Percentiles rank a stretch among this genome's conserved stretches.
phyloP scores from a whole-genome alignment of 2,329 filamentous ascomycete genomes.

The Thielaviopsis populi region DNA sequence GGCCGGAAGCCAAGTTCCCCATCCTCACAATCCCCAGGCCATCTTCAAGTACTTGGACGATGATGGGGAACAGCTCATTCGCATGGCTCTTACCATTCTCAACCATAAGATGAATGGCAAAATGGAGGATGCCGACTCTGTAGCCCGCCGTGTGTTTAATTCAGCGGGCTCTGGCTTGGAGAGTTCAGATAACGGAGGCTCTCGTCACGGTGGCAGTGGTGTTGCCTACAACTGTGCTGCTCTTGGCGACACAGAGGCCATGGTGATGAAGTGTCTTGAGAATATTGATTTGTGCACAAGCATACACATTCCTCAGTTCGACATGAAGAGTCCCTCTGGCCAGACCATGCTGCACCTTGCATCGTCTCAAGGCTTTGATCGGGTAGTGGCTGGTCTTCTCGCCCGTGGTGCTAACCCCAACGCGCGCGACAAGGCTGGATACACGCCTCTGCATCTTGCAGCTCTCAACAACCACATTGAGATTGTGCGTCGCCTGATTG shows the following conservation, averaged over 20 bases:
- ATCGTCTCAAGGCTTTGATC: constrained; percentile 56
- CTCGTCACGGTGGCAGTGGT: constrained; percentile 28
- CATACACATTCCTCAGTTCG: constrained; percentile 49
- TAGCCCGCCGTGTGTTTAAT: constrained; percentile 46
- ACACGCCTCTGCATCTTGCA: constrained; percentile 69
- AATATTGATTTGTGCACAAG: constrained; percentile 65
- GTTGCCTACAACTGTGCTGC: constrained; percentile 29
- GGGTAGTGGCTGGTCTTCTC: constrained; percentile 62
- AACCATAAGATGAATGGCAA: constrained; percentile 50
- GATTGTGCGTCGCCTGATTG: constrained; percentile 60
- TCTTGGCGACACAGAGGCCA: constrained; percentile 44
- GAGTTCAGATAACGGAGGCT: constrained; percentile 12
- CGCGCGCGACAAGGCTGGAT: constrained; percentile 60
- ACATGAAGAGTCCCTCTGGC: constrained; percentile 49
- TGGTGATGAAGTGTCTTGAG: constrained; percentile 60
- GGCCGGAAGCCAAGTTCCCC: constrained; percentile 10
- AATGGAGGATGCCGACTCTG: constrained; percentile 44
- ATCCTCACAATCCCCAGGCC: constrained; percentile 29
- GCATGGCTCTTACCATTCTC: constrained; percentile 50
- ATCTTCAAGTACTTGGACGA: constrained; percentile 63
- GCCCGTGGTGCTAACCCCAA: constrained; percentile 66
- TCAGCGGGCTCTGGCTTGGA: constrained; percentile 25
- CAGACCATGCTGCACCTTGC: constrained; percentile 73
- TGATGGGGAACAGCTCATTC: constrained; percentile 52
- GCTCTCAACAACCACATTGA: constrained; percentile 60